Evolutionary conservation across 805 yeast genomes (phyloP).

Genomic region (Candida methanosorbosa): DNA sequence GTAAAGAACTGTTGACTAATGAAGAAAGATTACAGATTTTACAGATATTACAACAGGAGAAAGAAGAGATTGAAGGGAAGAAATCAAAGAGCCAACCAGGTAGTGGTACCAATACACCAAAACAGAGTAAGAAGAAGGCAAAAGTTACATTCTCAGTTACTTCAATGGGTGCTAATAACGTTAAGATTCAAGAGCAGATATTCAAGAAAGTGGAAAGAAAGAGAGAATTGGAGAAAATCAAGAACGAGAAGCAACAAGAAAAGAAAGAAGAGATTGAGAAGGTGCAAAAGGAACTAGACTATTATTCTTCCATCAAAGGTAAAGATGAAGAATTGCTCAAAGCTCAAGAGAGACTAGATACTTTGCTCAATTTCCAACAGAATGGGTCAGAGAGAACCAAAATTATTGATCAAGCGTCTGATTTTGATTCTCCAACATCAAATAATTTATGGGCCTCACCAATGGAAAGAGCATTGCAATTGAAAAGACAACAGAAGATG

Average conservation of each 20-base stretch:
- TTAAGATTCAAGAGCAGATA: slow-evolving; percentile 59
- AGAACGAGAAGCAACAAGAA: slow-evolving; percentile 26
- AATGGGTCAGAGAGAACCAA: slow-evolving; percentile 85
- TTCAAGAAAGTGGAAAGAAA: slow-evolving; percentile 51
- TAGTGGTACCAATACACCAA: slow-evolving; percentile 6
- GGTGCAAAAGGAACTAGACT: slow-evolving; percentile 35
- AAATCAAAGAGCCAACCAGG: slow-evolving; percentile 3
- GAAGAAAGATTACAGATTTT: slow-evolving; percentile 56
- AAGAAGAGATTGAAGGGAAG: slow-evolving; percentile 29
- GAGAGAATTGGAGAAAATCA: slow-evolving; percentile 24
- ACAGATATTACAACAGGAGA: slow-evolving; percentile 45
- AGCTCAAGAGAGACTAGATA: slow-evolving; percentile 72
- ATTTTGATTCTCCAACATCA: slow-evolving; percentile 53
- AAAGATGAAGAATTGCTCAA: slow-evolving; percentile 50
- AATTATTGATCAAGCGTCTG: slow-evolving; percentile 90
- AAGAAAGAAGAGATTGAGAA: slow-evolving; percentile 30
- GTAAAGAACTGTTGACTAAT: slow-evolving; percentile 49
- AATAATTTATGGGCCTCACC: slow-evolving; percentile 79
- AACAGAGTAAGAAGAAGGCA: slow-evolving; percentile 27
- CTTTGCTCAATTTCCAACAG: slow-evolving; percentile 70
- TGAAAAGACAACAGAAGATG: slow-evolving; percentile 78
- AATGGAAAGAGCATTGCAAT: slow-evolving; percentile 76
- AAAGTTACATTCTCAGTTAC: slow-evolving; percentile 46
- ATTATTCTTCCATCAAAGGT: slow-evolving; percentile 29
- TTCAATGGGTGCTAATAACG: slow-evolving; percentile 56